phyloP scores from a whole-genome alignment of 1,139 yeast genomes.

The Pichia sp. region DNA sequence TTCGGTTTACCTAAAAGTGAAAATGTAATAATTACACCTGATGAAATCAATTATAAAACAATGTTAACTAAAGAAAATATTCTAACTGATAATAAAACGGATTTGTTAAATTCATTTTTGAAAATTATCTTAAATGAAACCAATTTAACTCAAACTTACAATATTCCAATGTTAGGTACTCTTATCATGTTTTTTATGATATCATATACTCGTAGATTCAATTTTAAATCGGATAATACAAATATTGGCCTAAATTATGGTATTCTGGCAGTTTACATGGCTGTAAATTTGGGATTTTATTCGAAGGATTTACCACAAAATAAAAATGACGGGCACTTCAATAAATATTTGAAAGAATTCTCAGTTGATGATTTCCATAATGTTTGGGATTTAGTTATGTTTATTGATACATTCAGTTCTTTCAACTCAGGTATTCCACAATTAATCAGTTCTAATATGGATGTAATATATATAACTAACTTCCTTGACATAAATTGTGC shows the following conservation, averaged over 20 bases:
- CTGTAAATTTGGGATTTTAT: conserved; percentile 22
- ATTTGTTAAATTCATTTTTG: conserved; percentile 19
- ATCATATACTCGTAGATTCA: conserved; percentile 16
- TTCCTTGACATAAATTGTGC: conserved; percentile 9
- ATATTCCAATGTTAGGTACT: conserved; percentile 20
- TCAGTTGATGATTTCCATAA: conserved; percentile 17
- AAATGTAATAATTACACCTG: conserved; percentile 5
- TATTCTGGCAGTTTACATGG: conserved; percentile 20
- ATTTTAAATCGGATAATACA: conserved; percentile 19
- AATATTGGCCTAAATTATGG: conserved; percentile 17
- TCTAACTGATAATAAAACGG: conserved; percentile 16
- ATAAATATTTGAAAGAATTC: conserved; percentile 9
- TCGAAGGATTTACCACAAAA: conserved; percentile 1
- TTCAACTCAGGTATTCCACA: conserved; percentile 22
- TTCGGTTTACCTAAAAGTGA: conserved; percentile 11
- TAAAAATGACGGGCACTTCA: not conserved
- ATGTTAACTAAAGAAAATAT: conserved; percentile 9
- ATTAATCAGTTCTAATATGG: conserved; percentile 11
- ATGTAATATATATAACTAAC: conserved; percentile 5
- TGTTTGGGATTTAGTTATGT: conserved; percentile 17
- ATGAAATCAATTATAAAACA: conserved; percentile 7
- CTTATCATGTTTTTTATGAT: conserved; percentile 19
- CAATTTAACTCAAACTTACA: conserved; percentile 12
- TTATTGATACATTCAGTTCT: conserved; percentile 21
- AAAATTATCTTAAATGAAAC: conserved; percentile 18